Conservation (phyloP, 2,329 filamentous ascomycete genomes). For the Talaromyces sp. region DNA sequence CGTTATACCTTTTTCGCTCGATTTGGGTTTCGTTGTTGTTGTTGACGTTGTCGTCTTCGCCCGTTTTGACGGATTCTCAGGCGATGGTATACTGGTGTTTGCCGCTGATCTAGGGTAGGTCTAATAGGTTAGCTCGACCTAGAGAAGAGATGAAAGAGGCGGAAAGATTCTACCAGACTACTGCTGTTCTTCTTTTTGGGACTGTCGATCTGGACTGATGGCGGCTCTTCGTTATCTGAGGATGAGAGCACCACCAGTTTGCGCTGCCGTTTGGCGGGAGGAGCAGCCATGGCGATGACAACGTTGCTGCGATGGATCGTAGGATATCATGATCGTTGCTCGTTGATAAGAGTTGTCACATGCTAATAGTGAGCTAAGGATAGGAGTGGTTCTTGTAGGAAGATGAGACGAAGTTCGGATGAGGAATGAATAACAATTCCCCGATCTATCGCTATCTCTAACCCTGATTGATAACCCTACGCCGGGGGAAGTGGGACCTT, state of each 20-base stretch:
- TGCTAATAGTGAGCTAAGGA: not conserved
- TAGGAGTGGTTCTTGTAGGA: not conserved
- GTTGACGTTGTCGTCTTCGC: constrained; percentile 1
- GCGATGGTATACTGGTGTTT: not conserved
- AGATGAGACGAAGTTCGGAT: not conserved
- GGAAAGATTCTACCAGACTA: not conserved
- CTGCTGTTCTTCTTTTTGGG: not conserved
- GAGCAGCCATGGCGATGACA: constrained; percentile 30
- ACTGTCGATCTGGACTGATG: not conserved
- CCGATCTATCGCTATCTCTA: not conserved
- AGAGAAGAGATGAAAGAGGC: not conserved
- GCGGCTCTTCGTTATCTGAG: constrained; percentile 17
- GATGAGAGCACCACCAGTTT: constrained; percentile 30
- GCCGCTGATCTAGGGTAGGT: constrained; percentile 1
- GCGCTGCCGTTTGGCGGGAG: constrained; percentile 37
- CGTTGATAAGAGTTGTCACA: not conserved
- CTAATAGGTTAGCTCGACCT: not conserved
- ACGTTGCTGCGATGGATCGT: not conserved
- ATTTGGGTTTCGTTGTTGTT: not conserved
- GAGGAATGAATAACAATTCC: not conserved
- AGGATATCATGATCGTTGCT: constrained; percentile 4
- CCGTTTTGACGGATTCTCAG: not conserved
- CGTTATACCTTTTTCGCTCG: not conserved
- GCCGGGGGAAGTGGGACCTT: not conserved
- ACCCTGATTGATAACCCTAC: not conserved